These are phyloP conservation scores for Kazachstania africana DNA, from an alignment of 805 yeast genomes.

Conservation along the genomic window DNA sequence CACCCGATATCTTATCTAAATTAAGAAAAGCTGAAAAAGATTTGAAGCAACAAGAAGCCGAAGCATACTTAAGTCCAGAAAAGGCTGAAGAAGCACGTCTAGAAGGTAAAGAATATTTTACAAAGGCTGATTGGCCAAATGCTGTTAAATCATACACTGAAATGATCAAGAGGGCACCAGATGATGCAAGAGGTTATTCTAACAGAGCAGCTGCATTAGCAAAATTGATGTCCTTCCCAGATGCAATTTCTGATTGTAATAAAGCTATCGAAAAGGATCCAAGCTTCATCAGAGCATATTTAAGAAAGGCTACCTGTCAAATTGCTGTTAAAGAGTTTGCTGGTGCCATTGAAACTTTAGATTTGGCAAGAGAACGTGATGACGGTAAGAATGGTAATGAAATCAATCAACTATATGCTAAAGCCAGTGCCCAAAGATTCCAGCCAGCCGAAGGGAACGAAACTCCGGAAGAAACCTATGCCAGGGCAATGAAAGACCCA, in stretches of 20 bases:
- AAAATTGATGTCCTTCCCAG: slow-evolving; percentile 93
- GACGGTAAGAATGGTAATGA: slow-evolving; percentile 56
- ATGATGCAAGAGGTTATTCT: slow-evolving; percentile 91
- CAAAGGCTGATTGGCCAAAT: slow-evolving; percentile 89
- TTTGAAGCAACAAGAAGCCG: slow-evolving; percentile 65
- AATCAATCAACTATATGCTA: slow-evolving; percentile 69
- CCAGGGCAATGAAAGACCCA: slow-evolving; percentile 85
- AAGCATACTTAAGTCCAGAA: slow-evolving; percentile 74
- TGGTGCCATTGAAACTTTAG: slow-evolving; percentile 70
- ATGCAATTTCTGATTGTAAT: slow-evolving; percentile 87
- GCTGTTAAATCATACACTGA: slow-evolving; percentile 93
- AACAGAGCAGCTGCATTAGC: slow-evolving; percentile 97
- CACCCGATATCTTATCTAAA: slow-evolving; percentile 83
- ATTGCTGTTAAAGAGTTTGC: slow-evolving; percentile 82
- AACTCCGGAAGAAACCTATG: slow-evolving; percentile 89
- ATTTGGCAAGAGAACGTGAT: slow-evolving; percentile 68
- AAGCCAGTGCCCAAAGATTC: slow-evolving; percentile 73
- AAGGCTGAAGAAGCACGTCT: slow-evolving; percentile 93
- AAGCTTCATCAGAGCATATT: slow-evolving; percentile 81
- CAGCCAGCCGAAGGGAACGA: slow-evolving; percentile 67
- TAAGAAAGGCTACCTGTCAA: slow-evolving; percentile 92
- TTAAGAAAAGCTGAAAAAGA: slow-evolving; percentile 81
- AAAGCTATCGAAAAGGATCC: slow-evolving; percentile 83
- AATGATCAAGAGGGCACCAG: slow-evolving; percentile 94
- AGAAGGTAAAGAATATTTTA: slow-evolving; percentile 80